Percentiles rank a stretch among this genome's conserved stretches.
These are phyloP conservation scores for Malassezia japonica DNA, from an alignment of 1,284 basidiomycete genomes.

Conservation along the genomic window DNA sequence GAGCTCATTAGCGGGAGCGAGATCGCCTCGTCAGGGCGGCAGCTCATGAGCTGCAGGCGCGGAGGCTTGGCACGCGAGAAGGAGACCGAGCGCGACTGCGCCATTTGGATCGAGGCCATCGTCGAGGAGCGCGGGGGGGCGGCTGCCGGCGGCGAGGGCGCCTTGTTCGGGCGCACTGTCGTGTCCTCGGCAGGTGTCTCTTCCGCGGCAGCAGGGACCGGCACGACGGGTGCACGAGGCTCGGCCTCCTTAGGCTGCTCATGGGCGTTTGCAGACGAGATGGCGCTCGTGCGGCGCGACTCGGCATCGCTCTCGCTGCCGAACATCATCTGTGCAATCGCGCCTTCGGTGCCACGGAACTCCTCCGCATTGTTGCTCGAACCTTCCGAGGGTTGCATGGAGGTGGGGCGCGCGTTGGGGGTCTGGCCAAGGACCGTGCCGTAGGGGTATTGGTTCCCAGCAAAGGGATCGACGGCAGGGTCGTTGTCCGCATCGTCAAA, in stretches of 20 bases:
- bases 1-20: slow-evolving; percentile 10
- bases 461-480: slow-evolving; percentile 11
- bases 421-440: slow-evolving; percentile 11
- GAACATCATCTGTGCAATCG: background rate
- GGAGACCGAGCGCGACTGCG: slow-evolving; percentile 6
- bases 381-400: background rate
- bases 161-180: background rate
- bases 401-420: background rate
- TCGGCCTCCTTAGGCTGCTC: background rate
- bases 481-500: slow-evolving; percentile 18
- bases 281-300: background rate
- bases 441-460: slow-evolving; percentile 13
- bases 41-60: slow-evolving; percentile 15
- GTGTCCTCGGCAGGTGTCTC: background rate
- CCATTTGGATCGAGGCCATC: slow-evolving; percentile 14
- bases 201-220: background rate
- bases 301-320: background rate
- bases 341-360: slow-evolving; percentile 11
- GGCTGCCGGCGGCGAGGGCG: background rate
- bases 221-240: background rate
- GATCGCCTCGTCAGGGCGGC: slow-evolving; percentile 5
- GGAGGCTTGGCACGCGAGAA: slow-evolving; percentile 12
- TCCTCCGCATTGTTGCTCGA: background rate
- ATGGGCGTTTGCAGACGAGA: background rate
- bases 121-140: slow-evolving; percentile 3